These are phyloP conservation scores for Dictyostelium capitatum DNA, from an alignment of 78 protist genomes.

Conservation along the genomic window DNA sequence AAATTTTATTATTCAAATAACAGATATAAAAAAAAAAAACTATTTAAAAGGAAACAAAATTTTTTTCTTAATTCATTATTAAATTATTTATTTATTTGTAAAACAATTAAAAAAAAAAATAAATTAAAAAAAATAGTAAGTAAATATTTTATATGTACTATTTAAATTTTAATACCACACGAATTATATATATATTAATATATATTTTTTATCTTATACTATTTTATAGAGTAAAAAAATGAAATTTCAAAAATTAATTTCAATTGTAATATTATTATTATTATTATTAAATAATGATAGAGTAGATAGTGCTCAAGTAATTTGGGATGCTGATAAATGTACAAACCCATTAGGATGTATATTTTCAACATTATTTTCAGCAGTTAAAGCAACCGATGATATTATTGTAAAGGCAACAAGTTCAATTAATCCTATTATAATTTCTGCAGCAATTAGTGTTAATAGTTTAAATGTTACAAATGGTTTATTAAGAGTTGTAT, in stretches of 20 bases:
- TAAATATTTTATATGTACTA: neutral
- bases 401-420: constrained; percentile 29
- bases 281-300: neutral
- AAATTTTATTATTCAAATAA: neutral
- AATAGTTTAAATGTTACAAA: constrained; percentile 30
- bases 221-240: neutral
- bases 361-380: neutral
- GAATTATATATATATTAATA: too few species aligned
- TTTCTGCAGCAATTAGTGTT: neutral
- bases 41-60: neutral
- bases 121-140: neutral
- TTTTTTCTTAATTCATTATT: constrained; percentile 15
- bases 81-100: neutral
- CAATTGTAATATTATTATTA: neutral
- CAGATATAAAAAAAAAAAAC: neutral
- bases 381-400: constrained; percentile 29
- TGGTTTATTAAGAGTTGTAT: neutral
- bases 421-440: neutral
- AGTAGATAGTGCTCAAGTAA: neutral
- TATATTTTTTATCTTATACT: too few species aligned
- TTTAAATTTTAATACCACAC: too few species aligned
- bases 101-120: neutral
- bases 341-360: constrained; percentile 8
- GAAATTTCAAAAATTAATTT: neutral
- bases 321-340: constrained; percentile 26